Conservation (phyloP, 768 basidiomycete genomes). For the Mycena sanguinolenta region DNA sequence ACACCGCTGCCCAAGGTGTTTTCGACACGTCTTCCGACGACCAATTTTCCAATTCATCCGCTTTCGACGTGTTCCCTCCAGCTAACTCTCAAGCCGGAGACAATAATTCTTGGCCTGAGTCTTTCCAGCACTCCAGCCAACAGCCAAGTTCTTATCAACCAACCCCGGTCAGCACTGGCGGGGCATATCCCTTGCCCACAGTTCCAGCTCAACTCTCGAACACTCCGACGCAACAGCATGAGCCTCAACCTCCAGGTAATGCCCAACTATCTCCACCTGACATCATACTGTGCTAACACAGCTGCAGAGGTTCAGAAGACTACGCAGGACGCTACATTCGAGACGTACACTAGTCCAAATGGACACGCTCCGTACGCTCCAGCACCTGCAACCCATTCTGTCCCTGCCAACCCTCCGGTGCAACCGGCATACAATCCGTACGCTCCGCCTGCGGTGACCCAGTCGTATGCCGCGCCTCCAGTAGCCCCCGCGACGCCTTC, state of each 20-base stretch:
- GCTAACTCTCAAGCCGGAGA: constrained; percentile 3
- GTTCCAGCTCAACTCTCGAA: not conserved
- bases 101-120: constrained; percentile 28
- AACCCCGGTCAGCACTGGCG: not conserved
- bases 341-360: constrained; percentile 23
- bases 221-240: constrained; percentile 15
- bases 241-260: constrained; percentile 11
- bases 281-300: constrained; percentile 2
- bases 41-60: constrained; percentile 36
- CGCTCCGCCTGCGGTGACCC: constrained; percentile 46
- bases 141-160: constrained; percentile 29
- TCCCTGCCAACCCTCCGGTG: constrained; percentile 30
- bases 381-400: constrained; percentile 27
- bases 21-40: constrained; percentile 29
- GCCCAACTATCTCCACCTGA: not conserved
- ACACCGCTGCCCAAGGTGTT: constrained; percentile 36
- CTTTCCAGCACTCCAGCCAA: constrained; percentile 41
- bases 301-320: constrained; percentile 21
- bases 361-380: constrained; percentile 23
- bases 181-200: constrained; percentile 16
- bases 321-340: constrained; percentile 31
- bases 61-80: constrained; percentile 16
- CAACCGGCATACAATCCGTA: constrained; percentile 51
- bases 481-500: constrained; percentile 29
- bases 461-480: constrained; percentile 41